Base-by-base conservation (phyloP, 345 rosid genomes). In the Cardiospermum halicacabum region DNA sequence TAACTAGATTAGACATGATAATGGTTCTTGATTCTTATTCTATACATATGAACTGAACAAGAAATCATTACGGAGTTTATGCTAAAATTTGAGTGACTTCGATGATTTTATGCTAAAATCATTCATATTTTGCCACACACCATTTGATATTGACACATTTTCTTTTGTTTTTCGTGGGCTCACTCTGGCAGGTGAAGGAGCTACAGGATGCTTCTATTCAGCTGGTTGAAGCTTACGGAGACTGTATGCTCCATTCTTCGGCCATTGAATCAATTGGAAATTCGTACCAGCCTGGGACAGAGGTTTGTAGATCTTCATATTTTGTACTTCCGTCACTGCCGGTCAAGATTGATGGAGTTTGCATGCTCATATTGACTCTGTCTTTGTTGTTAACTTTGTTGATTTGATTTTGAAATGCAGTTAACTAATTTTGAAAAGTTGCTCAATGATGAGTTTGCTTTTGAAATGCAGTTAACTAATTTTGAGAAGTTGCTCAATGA, bases 381-480 rank as follows among this genome's bases (percentile, higher is more conserved):
- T 22, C 34, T 28, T 42, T 57, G 22, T 28, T 30, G 39, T 12
- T 0, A 37, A 39, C 47, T 19, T 51, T 56, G 30, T 34, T 67
- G 32, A 19, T 65, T 67, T 59, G 34, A 18, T 74, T 51, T 70
- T 58, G 64, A 58, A 67, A 39, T 62, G 75, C 85, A 93, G 98
- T 74, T 75, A 67, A 88, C 92, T 49, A 83, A 88, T 81, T 93
- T 93, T 69, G 69, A 79, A 63, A 85, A 85, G 79, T 65, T 84
- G 80, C 84, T 90, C 67, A 86, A 76, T 54, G 68, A 65, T 15
- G 91, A 93, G 75, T 72, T 80, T 68, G 64, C 70, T 86, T 81
- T 93, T 93, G 68, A 69, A 79, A n/a, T n/a, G n/a, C n/a, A n/a
- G n/a, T n/a, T n/a, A 67, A 88, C 95, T 49, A 83, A 88, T 81